Evolutionary conservation across 164 flowering plant species (phyloP).

Genomic region (Vitis riparia): DNA sequence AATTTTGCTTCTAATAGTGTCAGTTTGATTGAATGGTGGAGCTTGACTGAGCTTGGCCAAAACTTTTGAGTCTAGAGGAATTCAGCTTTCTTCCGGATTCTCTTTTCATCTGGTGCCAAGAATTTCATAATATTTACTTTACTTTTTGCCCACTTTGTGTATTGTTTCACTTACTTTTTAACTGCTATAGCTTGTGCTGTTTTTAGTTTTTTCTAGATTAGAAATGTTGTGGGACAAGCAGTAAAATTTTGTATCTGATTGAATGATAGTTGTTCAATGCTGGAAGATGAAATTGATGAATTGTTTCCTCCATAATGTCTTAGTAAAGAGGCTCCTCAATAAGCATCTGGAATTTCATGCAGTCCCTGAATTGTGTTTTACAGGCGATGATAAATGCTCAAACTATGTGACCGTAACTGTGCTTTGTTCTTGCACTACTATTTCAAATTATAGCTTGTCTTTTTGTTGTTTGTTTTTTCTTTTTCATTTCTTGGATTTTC

Average conservation of each 20-base stretch:
- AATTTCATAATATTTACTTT: background rate
- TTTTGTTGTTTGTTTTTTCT: too few species aligned
- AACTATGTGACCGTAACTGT: too few species aligned
- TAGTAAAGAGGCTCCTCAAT: too few species aligned
- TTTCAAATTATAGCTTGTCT: too few species aligned
- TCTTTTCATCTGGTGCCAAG: background rate
- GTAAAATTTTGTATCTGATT: slow-evolving; percentile 7
- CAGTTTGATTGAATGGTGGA: background rate
- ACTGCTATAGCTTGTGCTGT: slow-evolving; percentile 3
- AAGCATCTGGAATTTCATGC: too few species aligned
- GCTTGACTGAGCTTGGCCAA: background rate
- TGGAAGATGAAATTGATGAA: background rate
- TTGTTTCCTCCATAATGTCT: too few species aligned
- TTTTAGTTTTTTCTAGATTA: slow-evolving; percentile 15
- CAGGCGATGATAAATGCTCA: too few species aligned
- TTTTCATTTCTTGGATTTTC: too few species aligned
- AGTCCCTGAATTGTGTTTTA: too few species aligned
- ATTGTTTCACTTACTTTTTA: background rate
- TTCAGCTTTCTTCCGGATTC: background rate
- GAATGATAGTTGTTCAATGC: background rate
- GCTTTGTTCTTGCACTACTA: too few species aligned
- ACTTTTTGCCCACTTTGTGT: background rate
- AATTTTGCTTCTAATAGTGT: background rate
- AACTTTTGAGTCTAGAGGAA: background rate
- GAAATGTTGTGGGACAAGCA: background rate